Percentiles rank a stretch among this genome's conserved stretches.
These are phyloP conservation scores for Cardiospermum halicacabum DNA, from an alignment of 345 rosid genomes.

Conservation along the genomic window DNA sequence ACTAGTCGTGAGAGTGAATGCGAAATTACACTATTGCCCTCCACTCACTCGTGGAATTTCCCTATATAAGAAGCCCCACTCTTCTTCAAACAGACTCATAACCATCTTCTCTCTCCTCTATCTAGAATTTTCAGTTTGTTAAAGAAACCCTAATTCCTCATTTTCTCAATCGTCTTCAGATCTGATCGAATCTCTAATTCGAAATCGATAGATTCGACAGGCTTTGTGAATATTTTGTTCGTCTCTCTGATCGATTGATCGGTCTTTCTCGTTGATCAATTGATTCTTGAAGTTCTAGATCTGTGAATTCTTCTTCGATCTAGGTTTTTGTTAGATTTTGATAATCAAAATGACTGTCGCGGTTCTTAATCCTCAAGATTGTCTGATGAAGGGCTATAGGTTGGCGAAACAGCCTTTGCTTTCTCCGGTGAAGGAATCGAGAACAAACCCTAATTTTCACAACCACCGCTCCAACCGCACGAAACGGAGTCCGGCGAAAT, in stretches of 20 bases:
- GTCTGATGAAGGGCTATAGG: conserved; percentile 30
- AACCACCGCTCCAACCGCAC: conserved; percentile 34
- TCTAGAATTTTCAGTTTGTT: background rate
- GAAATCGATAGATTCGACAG: background rate
- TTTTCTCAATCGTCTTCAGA: background rate
- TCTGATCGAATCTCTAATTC: background rate
- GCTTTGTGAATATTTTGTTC: conserved; percentile 1
- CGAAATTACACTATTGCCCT: background rate
- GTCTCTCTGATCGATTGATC: background rate
- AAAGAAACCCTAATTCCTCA: background rate
- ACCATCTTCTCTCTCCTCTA: background rate
- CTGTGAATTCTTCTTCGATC: background rate
- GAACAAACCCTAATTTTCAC: conserved; percentile 22
- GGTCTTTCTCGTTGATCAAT: background rate
- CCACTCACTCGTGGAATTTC: background rate
- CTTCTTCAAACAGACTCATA: background rate
- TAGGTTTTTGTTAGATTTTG: background rate
- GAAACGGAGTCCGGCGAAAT: conserved; percentile 35
- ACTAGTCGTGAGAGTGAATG: conserved; percentile 4
- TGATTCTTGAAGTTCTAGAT: background rate
- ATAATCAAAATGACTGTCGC: conserved; percentile 59
- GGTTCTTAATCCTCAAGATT: conserved; percentile 51
- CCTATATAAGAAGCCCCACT: background rate
- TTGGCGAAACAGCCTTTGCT: conserved; percentile 18
- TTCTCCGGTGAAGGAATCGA: conserved; percentile 25